These are phyloP conservation scores for Globisporangium takayamanum DNA, from an alignment of 352 stramenopile species.

Conservation along the genomic window DNA sequence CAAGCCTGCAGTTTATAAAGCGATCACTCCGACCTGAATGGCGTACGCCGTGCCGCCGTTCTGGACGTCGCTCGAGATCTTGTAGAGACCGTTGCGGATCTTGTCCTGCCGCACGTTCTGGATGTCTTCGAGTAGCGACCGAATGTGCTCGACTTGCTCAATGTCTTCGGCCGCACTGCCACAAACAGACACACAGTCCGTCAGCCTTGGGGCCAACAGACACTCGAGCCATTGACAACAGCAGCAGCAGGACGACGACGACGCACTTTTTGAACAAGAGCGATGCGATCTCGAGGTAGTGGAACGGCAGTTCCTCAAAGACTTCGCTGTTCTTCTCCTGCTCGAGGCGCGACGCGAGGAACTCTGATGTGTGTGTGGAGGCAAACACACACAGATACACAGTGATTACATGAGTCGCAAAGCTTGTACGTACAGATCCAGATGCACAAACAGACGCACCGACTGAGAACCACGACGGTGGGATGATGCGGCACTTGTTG, in stretches of 20 bases:
- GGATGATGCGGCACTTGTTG: slow-evolving; percentile 82
- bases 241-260: background rate
- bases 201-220: no score
- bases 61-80: slow-evolving; percentile 74
- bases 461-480: slow-evolving; percentile 76
- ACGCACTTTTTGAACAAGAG: slow-evolving; percentile 81
- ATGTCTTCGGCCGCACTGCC: slow-evolving; percentile 73
- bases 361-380: slow-evolving; percentile 25
- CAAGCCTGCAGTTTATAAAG: background rate
- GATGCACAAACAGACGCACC: slow-evolving; percentile 21
- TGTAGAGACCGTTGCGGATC: slow-evolving; percentile 83
- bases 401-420: background rate
- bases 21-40: slow-evolving; percentile 34
- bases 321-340: slow-evolving; percentile 65
- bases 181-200: no score
- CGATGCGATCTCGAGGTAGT: slow-evolving; percentile 84
- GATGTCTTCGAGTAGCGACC: slow-evolving; percentile 80
- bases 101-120: slow-evolving; percentile 88
- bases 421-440: background rate
- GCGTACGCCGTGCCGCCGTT: slow-evolving; percentile 62
- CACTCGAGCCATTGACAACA: no score
- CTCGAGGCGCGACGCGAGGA: slow-evolving; percentile 49
- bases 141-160: slow-evolving; percentile 75
- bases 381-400: no score
- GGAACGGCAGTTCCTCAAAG: slow-evolving; percentile 80